Percentiles rank a stretch among this genome's conserved stretches.
phyloP scores from a whole-genome alignment of 1,284 basidiomycete genomes.

The Anthracocystis walkeri region DNA sequence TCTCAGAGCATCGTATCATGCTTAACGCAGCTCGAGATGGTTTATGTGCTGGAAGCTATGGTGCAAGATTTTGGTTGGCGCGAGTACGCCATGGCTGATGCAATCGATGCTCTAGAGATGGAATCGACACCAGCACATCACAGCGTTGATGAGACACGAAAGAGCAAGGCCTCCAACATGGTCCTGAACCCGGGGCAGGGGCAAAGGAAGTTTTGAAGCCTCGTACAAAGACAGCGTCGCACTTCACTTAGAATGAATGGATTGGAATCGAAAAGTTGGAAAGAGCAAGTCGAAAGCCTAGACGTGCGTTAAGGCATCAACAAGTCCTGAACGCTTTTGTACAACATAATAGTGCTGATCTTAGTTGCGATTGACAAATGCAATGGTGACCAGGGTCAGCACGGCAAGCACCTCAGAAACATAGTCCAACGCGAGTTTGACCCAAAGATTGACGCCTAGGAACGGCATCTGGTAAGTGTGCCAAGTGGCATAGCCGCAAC shows the following conservation, averaged over 20 bases:
- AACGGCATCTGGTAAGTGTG: too few species aligned
- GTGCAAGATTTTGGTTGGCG: constrained; percentile 33
- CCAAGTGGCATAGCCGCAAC: too few species aligned
- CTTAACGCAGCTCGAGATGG: constrained; percentile 28
- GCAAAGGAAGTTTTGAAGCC: constrained; percentile 29
- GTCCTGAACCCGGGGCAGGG: constrained; percentile 26
- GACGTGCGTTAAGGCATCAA: too few species aligned
- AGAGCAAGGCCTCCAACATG: constrained; percentile 33
- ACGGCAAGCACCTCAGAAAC: too few species aligned
- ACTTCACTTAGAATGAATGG: not conserved
- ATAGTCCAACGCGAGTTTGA: too few species aligned
- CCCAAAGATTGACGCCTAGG: too few species aligned
- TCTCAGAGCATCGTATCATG: not conserved
- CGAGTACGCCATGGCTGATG: constrained; percentile 12
- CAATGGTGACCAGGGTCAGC: too few species aligned
- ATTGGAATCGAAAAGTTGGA: too few species aligned
- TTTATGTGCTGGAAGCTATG: constrained; percentile 24
- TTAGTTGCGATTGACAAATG: too few species aligned
- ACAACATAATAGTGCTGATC: too few species aligned
- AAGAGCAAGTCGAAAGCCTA: too few species aligned
- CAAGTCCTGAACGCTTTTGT: too few species aligned
- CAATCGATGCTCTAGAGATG: constrained; percentile 17
- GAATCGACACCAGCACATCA: constrained; percentile 24
- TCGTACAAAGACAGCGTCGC: not conserved
- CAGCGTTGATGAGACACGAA: constrained; percentile 20